A percentile compares a stretch with the other conserved stretches of the same genome.
Conservation (phyloP, 1,284 basidiomycete genomes). For the Xerocomus amazonicus region DNA sequence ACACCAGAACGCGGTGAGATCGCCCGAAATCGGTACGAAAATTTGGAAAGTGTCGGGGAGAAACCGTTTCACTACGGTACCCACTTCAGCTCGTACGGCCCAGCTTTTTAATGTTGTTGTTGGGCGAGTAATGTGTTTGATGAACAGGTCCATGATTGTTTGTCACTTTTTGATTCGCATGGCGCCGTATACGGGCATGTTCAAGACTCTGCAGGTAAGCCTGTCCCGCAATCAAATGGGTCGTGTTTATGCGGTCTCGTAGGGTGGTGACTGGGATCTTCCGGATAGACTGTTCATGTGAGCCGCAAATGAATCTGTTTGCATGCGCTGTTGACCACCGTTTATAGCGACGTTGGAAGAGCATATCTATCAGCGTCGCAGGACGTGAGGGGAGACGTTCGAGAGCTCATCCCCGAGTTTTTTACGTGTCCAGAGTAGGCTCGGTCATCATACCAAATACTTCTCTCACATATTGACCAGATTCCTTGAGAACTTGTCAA, state of each 20-base stretch:
- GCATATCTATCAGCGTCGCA: conserved; percentile 85
- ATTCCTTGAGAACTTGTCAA: conserved; percentile 70
- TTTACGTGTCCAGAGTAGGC: conserved; percentile 74
- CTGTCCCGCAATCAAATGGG: background rate
- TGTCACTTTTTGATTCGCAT: conserved; percentile 92
- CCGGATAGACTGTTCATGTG: conserved; percentile 88
- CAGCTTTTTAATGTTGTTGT: background rate
- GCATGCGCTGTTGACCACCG: conserved; percentile 5
- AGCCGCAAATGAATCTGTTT: conserved; percentile 7
- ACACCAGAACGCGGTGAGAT: conserved; percentile 70
- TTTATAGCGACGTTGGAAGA: conserved; percentile 61
- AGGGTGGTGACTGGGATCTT: conserved; percentile 95
- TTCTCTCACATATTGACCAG: conserved; percentile 34
- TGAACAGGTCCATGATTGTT: conserved; percentile 80
- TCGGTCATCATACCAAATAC: background rate
- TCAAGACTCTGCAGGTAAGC: conserved; percentile 75
- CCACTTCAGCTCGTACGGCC: conserved; percentile 76
- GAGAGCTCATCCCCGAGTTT: conserved; percentile 94
- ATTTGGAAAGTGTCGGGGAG: conserved; percentile 78
- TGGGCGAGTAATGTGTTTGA: conserved; percentile 1
- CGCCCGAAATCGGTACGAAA: conserved; percentile 72
- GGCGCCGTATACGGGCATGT: conserved; percentile 90
- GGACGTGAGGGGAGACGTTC: conserved; percentile 88
- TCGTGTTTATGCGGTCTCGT: background rate
- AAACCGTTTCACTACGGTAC: conserved; percentile 92